phyloP scores from a whole-genome alignment of 495 filamentous ascomycete species.

The Baudoinia panamericana region DNA sequence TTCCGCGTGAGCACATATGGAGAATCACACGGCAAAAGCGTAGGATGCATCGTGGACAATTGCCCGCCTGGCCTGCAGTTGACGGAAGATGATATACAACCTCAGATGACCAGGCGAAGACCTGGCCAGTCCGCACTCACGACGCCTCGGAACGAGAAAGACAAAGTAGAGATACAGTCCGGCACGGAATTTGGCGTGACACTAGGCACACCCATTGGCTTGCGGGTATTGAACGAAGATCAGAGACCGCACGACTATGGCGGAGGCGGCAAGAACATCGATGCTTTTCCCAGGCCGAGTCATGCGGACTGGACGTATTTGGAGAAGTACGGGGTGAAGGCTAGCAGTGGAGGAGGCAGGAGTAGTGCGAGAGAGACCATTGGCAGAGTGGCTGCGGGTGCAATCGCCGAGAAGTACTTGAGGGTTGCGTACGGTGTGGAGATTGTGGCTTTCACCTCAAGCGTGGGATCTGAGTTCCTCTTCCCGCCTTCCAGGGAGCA shows the following conservation, averaged over 20 bases:
- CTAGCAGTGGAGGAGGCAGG: constrained; percentile 80
- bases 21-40: constrained; percentile 31
- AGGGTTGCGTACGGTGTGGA: constrained; percentile 66
- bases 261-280: constrained; percentile 61
- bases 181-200: constrained; percentile 89
- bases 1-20: constrained; percentile 37
- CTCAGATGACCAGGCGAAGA: constrained; percentile 80
- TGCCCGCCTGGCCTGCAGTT: constrained; percentile 81
- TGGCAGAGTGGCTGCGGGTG: constrained; percentile 84
- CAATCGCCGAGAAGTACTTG: constrained; percentile 91
- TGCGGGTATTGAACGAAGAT: constrained; percentile 84
- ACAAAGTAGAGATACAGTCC: constrained; percentile 81
- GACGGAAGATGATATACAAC: constrained; percentile 82
- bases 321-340: constrained; percentile 94
- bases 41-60: constrained; percentile 38
- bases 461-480: constrained; percentile 70
- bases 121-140: constrained; percentile 85
- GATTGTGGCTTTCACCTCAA: constrained; percentile 82
- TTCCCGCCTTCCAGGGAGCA: constrained; percentile 59
- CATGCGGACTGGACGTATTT: constrained; percentile 97
- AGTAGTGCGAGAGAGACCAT: constrained; percentile 93
- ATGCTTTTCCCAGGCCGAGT: constrained; percentile 76
- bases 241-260: constrained; percentile 92
- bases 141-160: constrained; percentile 87
- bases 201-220: constrained; percentile 79